Evolutionary conservation across 495 filamentous ascomycete species (phyloP).

Genomic region (Neurospora sp.): DNA sequence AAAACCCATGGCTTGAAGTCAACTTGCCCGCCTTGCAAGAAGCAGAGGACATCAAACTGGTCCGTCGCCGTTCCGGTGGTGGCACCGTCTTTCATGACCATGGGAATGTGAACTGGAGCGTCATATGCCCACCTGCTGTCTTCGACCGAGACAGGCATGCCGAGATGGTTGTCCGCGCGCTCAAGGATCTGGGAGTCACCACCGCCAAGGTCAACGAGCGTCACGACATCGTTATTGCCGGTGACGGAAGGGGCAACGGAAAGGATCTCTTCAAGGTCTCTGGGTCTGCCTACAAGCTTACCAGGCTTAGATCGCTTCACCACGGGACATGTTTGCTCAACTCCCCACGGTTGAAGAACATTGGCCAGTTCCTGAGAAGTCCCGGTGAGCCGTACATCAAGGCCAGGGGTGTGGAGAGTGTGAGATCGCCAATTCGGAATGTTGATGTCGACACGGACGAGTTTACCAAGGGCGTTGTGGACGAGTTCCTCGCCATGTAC

Average conservation of each 20-base stretch:
- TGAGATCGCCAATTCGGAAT: constrained; percentile 75
- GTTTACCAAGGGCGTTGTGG: constrained; percentile 43
- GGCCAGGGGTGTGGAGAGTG: constrained; percentile 86
- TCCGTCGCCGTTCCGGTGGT: constrained; percentile 77
- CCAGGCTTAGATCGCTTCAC: constrained; percentile 64
- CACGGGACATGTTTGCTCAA: constrained; percentile 82
- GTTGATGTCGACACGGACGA: constrained; percentile 39
- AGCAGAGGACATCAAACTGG: constrained; percentile 32
- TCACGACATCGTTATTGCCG: constrained; percentile 82
- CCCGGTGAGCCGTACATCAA: constrained; percentile 64
- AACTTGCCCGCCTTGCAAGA: constrained; percentile 51
- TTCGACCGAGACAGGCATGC: constrained; percentile 85
- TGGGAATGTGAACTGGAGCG: constrained; percentile 88
- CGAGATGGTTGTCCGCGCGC: constrained; percentile 75
- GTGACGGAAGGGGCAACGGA: constrained; percentile 4
- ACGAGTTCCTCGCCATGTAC: constrained; percentile 48
- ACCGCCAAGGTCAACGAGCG: constrained; percentile 66
- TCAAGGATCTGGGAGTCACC: constrained; percentile 42
- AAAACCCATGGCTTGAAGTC: constrained; percentile 92
- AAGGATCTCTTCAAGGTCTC: constrained; percentile 63
- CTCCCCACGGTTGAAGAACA: constrained; percentile 55
- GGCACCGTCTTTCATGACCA: constrained; percentile 89
- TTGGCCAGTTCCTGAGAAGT: constrained; percentile 58
- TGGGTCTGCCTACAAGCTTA: constrained; percentile 89
- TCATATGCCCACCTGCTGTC: constrained; percentile 62